Evolutionary conservation across 257 asterid species (phyloP).

Genomic region (Sherardia arvensis): DNA sequence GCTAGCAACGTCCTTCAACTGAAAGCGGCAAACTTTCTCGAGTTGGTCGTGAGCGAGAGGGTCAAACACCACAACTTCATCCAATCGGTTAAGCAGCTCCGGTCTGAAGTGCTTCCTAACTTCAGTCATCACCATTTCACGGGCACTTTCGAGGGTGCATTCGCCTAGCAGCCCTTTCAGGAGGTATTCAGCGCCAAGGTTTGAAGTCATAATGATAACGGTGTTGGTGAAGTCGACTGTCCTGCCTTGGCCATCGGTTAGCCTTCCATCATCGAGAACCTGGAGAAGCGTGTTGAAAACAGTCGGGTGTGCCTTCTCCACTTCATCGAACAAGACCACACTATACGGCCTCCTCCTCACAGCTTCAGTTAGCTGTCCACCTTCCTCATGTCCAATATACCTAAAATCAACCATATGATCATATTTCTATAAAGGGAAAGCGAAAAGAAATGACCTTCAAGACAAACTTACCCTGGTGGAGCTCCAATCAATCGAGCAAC

Average conservation of each 20-base stretch:
- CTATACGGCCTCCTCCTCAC: conserved; percentile 89
- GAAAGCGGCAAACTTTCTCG: conserved; percentile 73
- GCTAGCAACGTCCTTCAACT: conserved; percentile 66
- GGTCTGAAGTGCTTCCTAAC: conserved; percentile 94
- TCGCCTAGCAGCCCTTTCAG: conserved; percentile 61
- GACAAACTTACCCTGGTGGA: conserved; percentile 76
- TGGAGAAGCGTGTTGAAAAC: conserved; percentile 80
- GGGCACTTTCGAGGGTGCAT: conserved; percentile 60
- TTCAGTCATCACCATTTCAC: conserved; percentile 84
- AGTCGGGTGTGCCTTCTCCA: conserved; percentile 72
- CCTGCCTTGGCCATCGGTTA: conserved; percentile 91
- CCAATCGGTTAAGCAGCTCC: conserved; percentile 70
- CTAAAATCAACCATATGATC: conserved; percentile 21
- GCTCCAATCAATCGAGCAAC: conserved; percentile 87
- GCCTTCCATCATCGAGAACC: conserved; percentile 79
- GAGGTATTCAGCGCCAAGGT: conserved; percentile 73
- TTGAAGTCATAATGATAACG: conserved; percentile 83
- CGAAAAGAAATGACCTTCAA: background rate
- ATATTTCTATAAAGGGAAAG: too few relatives aligned
- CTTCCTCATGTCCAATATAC: conserved; percentile 88
- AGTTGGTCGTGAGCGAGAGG: conserved; percentile 79
- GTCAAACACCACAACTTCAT: conserved; percentile 82
- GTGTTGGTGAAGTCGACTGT: conserved; percentile 78
- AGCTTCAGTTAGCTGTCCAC: conserved; percentile 84
- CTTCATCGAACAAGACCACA: conserved; percentile 78